phyloP scores from a whole-genome alignment of 805 yeast species.

The Lipomyces orientalis region DNA sequence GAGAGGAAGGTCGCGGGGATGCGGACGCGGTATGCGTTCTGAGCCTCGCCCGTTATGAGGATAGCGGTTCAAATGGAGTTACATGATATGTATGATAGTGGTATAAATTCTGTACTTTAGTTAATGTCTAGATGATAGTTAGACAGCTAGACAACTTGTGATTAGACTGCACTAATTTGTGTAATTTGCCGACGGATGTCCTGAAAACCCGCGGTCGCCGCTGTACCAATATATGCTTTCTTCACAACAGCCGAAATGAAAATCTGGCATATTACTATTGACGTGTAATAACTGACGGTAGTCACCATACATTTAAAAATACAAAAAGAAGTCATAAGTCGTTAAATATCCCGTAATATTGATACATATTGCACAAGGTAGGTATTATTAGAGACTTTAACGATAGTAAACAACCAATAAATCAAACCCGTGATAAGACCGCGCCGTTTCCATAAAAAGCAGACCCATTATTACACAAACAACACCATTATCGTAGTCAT shows the following conservation, averaged over 20 bases:
- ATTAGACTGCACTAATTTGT: too few relatives aligned
- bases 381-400: neutral
- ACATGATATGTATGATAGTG: neutral
- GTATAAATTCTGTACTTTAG: neutral
- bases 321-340: neutral
- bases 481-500: neutral
- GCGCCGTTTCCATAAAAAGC: constrained; percentile 3
- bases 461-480: neutral
- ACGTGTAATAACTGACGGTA: too few relatives aligned
- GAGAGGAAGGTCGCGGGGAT: constrained; percentile 44
- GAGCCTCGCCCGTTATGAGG: neutral
- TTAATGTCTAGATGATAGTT: neutral
- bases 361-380: neutral
- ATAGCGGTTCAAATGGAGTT: neutral
- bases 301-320: neutral
- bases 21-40: constrained; percentile 41
- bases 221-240: too few relatives aligned
- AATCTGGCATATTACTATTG: too few relatives aligned
- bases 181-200: too few relatives aligned
- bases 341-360: neutral
- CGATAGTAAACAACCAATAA: neutral
- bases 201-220: too few relatives aligned
- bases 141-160: too few relatives aligned
- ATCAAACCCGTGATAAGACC: neutral
- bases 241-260: neutral